Base-by-base conservation (phyloP, 768 basidiomycete genomes). In the Russula dissimulans region DNA sequence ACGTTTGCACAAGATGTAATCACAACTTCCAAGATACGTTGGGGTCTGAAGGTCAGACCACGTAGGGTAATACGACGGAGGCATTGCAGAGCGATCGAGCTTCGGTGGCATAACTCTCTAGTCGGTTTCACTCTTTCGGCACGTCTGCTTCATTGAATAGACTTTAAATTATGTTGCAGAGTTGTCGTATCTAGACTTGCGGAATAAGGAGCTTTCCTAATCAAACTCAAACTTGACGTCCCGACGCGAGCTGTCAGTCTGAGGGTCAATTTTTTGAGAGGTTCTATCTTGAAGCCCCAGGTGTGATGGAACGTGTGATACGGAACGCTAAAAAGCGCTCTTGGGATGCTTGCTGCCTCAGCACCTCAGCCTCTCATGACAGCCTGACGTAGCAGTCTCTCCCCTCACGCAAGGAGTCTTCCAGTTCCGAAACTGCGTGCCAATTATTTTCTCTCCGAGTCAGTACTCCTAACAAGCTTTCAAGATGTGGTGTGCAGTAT, bases 1-100 rank as follows among this genome's bases (percentile, higher is more conserved):
- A 85, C 69, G 91, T 93, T 48, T 95, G 91, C 70, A 82, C 84
- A 22, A 87, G 87, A 67, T 92, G 90, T 71, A 85, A 86, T 65
- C 76, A 87, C 65, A 82, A 77, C 67, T 92, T 87, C 69, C 79
- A 78, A 54, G 91, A 93, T 22, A 78, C 77, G 26, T 67, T 89
- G 45, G 64, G 51, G n/a, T 75, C 80, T 8, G 68, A 70, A 38
- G 82, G 84, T 12, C 78, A 57, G 56, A 67, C 65, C 56, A 67
- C 71, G 46, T 75, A 75, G 38, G 56, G 14, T 38, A n/a, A 47
- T 39, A 39, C 47, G 47, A 39, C 56, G 29, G n/a, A 34, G 53
- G 12, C 32, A 15, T 60, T 47, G 51, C 14, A 17, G 41, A 14
- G 14, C 44, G 1, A 45, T n/a, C 46, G 48, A 50, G 56, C n/a